These are phyloP conservation scores for Sphaerosporella brunnea DNA, from an alignment of 495 filamentous ascomycete genomes.

Conservation along the genomic window DNA sequence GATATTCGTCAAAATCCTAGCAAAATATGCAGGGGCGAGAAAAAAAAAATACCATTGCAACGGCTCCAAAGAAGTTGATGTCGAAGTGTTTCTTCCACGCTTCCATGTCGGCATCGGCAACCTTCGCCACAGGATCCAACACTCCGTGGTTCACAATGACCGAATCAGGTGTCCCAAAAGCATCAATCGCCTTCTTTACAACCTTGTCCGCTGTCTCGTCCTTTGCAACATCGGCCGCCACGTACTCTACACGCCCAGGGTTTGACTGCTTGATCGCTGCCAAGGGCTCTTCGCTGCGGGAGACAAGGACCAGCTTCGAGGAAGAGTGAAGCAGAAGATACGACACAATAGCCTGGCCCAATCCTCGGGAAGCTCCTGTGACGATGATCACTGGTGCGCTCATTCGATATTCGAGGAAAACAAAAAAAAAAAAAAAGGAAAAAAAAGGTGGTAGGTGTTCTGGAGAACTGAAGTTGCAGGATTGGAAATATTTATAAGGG, in stretches of 20 bases:
- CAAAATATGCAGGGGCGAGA: no score
- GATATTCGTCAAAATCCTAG: no score
- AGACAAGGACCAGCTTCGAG: slow-evolving; percentile 58
- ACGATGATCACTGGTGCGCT: slow-evolving; percentile 38
- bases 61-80: slow-evolving; percentile 63
- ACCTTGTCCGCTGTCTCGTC: slow-evolving; percentile 50
- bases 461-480: not conserved
- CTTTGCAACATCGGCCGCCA: slow-evolving; percentile 64
- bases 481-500: no score
- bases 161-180: slow-evolving; percentile 59
- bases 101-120: slow-evolving; percentile 43
- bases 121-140: slow-evolving; percentile 55
- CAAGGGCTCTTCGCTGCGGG: slow-evolving; percentile 50
- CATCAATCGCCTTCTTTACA: slow-evolving; percentile 27
- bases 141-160: slow-evolving; percentile 78
- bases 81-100: slow-evolving; percentile 66
- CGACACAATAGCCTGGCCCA: slow-evolving; percentile 62
- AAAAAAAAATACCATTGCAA: slow-evolving; percentile 56
- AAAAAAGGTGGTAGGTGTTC: not conserved
- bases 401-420: slow-evolving; percentile 9
- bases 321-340: slow-evolving; percentile 45
- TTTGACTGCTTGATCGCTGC: slow-evolving; percentile 47
- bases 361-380: slow-evolving; percentile 56
- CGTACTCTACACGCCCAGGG: slow-evolving; percentile 45
- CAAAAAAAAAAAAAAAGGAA: not conserved